phyloP scores from a whole-genome alignment of 2,329 filamentous ascomycete species.

The Exophiala bonariae region DNA sequence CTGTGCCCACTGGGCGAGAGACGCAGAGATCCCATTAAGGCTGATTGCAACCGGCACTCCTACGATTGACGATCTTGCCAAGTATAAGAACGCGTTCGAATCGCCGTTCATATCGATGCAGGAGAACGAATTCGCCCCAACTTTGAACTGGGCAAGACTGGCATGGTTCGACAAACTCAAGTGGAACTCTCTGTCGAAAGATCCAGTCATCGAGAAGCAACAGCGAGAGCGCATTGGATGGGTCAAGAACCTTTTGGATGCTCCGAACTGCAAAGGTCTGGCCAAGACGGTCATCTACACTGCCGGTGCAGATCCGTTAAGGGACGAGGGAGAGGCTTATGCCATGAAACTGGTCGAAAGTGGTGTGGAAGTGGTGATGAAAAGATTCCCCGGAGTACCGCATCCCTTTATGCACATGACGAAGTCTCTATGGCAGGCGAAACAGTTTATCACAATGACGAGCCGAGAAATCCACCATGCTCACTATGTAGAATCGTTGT shows the following conservation, averaged over 20 bases:
- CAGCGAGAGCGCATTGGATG: constrained; percentile 27
- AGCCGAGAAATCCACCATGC: constrained; percentile 9
- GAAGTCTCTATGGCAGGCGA: constrained; percentile 31
- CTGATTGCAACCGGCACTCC: constrained; percentile 43
- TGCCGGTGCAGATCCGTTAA: constrained; percentile 46
- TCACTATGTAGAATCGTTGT: constrained; percentile 2
- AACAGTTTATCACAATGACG: constrained; percentile 32
- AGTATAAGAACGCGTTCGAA: constrained; percentile 36
- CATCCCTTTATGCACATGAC: constrained; percentile 55
- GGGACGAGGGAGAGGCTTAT: constrained; percentile 53
- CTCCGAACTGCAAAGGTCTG: constrained; percentile 36
- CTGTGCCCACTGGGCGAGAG: constrained; percentile 41
- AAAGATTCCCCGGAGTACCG: constrained; percentile 49
- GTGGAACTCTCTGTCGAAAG: constrained; percentile 30
- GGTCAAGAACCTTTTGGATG: constrained; percentile 37
- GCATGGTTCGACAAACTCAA: constrained; percentile 42
- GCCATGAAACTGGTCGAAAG: constrained; percentile 42
- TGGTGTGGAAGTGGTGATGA: constrained; percentile 49
- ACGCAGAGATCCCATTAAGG: constrained; percentile 39
- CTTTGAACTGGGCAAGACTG: constrained; percentile 46
- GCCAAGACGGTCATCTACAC: constrained; percentile 44
- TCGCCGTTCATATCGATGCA: constrained; percentile 44
- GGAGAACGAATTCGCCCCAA: constrained; percentile 45
- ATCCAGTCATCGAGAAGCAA: constrained; percentile 17
- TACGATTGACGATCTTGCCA: constrained; percentile 42